Conservation (phyloP, 345 rosid genomes). For the Salix udensis region DNA sequence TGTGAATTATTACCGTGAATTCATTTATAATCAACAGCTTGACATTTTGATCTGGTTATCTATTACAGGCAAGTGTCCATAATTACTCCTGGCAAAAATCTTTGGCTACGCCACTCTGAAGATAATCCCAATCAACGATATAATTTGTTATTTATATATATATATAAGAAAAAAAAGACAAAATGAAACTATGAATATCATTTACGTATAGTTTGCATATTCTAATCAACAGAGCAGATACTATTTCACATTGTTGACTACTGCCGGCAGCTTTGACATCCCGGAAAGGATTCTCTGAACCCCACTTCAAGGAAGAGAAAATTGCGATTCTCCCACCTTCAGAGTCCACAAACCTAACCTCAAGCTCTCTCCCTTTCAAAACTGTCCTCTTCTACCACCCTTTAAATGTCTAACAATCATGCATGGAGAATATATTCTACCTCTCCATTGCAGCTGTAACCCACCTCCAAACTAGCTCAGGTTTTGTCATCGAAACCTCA, state of each 20-base stretch:
- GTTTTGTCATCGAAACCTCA: background rate
- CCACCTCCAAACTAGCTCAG: constrained; percentile 10
- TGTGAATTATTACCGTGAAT: too few species aligned
- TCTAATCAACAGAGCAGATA: background rate
- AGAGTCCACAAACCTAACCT: constrained; percentile 3
- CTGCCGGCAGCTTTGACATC: background rate
- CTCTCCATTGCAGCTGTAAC: constrained; percentile 33
- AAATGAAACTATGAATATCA: background rate
- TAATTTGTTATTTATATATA: too few species aligned
- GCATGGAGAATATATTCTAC: background rate
- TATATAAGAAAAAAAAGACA: background rate
- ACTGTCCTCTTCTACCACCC: constrained; percentile 20
- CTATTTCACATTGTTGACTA: background rate
- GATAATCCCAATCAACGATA: too few species aligned
- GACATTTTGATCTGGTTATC: too few species aligned
- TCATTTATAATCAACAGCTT: too few species aligned
- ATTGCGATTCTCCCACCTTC: background rate
- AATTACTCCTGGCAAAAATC: too few species aligned
- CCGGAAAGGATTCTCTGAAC: background rate
- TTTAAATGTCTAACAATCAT: constrained; percentile 19
- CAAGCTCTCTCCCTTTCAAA: constrained; percentile 12
- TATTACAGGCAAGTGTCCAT: too few species aligned
- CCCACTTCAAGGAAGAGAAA: background rate
- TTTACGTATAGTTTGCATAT: constrained; percentile 4
- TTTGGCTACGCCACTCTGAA: too few species aligned